phyloP scores from a whole-genome alignment of 1,139 yeast species.

The Protomyces inouyei region DNA sequence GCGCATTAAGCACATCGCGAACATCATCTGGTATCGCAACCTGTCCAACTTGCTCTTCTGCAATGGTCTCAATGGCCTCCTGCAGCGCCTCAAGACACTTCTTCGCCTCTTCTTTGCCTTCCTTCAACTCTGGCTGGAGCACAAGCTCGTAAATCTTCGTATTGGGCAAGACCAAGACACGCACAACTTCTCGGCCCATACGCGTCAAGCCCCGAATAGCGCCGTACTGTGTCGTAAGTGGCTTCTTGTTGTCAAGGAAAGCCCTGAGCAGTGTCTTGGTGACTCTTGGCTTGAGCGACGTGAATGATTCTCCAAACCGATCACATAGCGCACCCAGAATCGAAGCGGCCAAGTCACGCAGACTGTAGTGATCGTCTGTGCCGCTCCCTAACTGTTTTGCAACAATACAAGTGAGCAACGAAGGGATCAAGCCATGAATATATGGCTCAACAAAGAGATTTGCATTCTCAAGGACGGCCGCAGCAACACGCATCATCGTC shows the following conservation, averaged over 20 bases:
- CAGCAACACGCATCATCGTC: constrained; percentile 87
- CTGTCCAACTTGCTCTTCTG: not conserved
- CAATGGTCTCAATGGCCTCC: constrained; percentile 6
- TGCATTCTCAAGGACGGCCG: constrained; percentile 76
- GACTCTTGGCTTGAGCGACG: constrained; percentile 87
- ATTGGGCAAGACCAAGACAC: constrained; percentile 80
- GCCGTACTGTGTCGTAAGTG: constrained; percentile 88
- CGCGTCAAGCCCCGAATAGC: constrained; percentile 79
- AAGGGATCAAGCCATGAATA: constrained; percentile 90
- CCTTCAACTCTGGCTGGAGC: constrained; percentile 40
- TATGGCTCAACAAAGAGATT: constrained; percentile 92
- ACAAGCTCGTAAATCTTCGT: constrained; percentile 69
- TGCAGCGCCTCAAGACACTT: constrained; percentile 25
- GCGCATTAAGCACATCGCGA: constrained; percentile 1
- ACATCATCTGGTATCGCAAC: not conserved
- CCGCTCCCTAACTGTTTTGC: constrained; percentile 81
- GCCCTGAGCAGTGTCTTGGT: constrained; percentile 90
- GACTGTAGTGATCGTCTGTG: constrained; percentile 39
- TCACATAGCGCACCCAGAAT: constrained; percentile 70
- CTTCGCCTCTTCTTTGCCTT: constrained; percentile 30
- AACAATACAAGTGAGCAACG: constrained; percentile 77
- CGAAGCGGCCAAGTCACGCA: constrained; percentile 85
- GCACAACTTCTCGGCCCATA: constrained; percentile 81
- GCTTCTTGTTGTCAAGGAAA: constrained; percentile 70
- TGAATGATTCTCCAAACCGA: constrained; percentile 78